Conservation (phyloP, 345 rosid species). For the Salix caprea region DNA sequence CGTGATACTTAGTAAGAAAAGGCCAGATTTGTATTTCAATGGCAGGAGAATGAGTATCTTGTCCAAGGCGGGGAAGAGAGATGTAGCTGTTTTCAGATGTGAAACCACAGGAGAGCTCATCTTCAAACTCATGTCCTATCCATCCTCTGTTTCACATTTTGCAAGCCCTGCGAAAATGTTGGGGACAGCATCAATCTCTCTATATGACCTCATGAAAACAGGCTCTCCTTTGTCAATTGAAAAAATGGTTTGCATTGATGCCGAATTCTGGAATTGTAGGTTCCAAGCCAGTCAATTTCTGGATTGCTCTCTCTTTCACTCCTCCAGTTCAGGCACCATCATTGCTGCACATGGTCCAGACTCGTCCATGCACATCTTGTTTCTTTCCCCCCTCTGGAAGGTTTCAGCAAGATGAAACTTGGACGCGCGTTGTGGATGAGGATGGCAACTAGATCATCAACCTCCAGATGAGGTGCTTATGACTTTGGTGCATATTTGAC, state of each 20-base stretch:
- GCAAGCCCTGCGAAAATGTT: conserved; percentile 2
- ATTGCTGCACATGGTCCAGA: conserved; percentile 12
- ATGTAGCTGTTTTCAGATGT: conserved; percentile 17
- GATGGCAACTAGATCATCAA: conserved; percentile 15
- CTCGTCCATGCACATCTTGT: too few species aligned
- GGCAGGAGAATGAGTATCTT: conserved; percentile 19
- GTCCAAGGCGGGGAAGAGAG: conserved; percentile 14
- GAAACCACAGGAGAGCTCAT: conserved; percentile 29
- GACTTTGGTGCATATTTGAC: not conserved
- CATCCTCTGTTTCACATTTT: not conserved
- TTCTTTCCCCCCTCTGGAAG: too few species aligned
- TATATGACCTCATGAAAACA: conserved; percentile 19
- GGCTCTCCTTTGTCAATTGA: conserved; percentile 15
- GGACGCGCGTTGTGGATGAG: conserved; percentile 7
- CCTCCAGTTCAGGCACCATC: conserved; percentile 25
- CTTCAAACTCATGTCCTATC: conserved; percentile 13
- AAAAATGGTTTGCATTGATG: conserved; percentile 30
- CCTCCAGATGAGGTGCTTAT: conserved; percentile 22
- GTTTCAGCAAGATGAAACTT: not conserved
- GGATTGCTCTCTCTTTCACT: conserved; percentile 28
- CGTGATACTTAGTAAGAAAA: conserved; percentile 14
- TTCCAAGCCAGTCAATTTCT: conserved; percentile 13
- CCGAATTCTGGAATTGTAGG: conserved; percentile 4
- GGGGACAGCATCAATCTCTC: conserved; percentile 24
- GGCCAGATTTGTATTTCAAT: conserved; percentile 11